Percentiles rank a stretch among this genome's conserved stretches.
phyloP scores from a whole-genome alignment of 495 filamentous ascomycete species.

The Neurospora sp. region DNA sequence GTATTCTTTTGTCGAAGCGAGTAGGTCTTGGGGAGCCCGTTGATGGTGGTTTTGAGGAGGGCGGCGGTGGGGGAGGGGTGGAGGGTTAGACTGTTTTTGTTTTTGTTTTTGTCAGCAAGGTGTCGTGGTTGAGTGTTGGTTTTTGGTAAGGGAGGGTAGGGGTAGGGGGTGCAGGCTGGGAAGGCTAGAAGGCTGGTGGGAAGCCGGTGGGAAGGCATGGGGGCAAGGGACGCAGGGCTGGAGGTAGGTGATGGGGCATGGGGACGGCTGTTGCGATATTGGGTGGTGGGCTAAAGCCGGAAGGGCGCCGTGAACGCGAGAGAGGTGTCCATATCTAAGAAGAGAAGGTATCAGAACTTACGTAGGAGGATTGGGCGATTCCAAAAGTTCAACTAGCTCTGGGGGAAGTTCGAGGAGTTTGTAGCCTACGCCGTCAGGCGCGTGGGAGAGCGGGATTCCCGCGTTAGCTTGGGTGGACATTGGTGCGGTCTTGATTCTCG shows the following conservation, averaged over 20 bases:
- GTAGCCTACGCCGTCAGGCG: slow-evolving; percentile 48
- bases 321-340: too few relatives aligned
- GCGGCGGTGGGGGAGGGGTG: slow-evolving; percentile 56
- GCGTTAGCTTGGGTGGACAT: slow-evolving; percentile 54
- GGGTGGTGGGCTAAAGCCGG: too few relatives aligned
- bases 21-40: slow-evolving; percentile 50
- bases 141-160: not conserved
- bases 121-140: not conserved
- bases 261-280: too few relatives aligned
- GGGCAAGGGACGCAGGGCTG: too few relatives aligned
- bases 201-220: too few relatives aligned
- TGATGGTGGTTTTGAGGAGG: slow-evolving; percentile 52
- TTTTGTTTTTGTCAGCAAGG: not conserved
- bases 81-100: slow-evolving; percentile 48
- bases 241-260: not conserved
- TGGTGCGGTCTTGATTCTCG: not conserved
- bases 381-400: slow-evolving; percentile 57
- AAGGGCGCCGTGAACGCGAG: too few relatives aligned
- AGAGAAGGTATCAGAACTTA: slow-evolving; percentile 25
- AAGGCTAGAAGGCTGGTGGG: not conserved
- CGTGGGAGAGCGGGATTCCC: slow-evolving; percentile 55
- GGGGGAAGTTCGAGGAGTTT: slow-evolving; percentile 74
- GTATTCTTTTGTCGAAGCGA: slow-evolving; percentile 82
- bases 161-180: not conserved
- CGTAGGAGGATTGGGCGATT: slow-evolving; percentile 49